Evolutionary conservation across 2,329 filamentous ascomycete genomes (phyloP).

Genomic region (Fusarium armeniacum): DNA sequence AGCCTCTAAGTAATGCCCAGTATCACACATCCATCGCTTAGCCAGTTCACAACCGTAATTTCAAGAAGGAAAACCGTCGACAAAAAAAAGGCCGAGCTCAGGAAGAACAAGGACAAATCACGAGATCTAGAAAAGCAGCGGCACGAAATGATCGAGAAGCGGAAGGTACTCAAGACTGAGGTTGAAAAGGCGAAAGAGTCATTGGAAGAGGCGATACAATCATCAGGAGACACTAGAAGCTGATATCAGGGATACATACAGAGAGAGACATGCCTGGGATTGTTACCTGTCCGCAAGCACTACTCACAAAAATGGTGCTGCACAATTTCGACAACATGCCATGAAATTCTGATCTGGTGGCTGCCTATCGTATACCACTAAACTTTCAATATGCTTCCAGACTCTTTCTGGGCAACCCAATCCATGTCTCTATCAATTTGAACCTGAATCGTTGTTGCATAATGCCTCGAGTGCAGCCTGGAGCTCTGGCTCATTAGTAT

Average conservation of each 20-base stretch:
- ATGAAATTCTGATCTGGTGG: background rate
- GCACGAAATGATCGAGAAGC: background rate
- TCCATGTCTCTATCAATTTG: background rate
- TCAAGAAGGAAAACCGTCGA: background rate
- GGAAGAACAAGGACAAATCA: background rate
- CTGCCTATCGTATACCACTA: too few relatives aligned
- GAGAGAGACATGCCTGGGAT: too few relatives aligned
- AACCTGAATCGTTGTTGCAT: fast-evolving
- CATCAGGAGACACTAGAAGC: background rate
- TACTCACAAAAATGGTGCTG: too few relatives aligned
- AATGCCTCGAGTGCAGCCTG: background rate
- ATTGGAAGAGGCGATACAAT: background rate
- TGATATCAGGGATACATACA: background rate
- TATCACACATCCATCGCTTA: background rate
- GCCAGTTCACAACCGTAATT: background rate
- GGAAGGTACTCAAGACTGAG: background rate
- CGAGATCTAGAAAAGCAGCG: background rate
- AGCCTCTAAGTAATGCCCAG: background rate
- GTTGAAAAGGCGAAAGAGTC: background rate
- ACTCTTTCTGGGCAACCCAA: fast-evolving
- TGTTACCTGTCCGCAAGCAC: too few relatives aligned
- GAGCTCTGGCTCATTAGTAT: background rate
- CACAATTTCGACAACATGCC: background rate
- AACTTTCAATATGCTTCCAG: fast-evolving
- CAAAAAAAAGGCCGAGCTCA: background rate